These are phyloP conservation scores for Pichia sp. DNA, from an alignment of 1,139 yeast genomes.

Conservation along the genomic window DNA sequence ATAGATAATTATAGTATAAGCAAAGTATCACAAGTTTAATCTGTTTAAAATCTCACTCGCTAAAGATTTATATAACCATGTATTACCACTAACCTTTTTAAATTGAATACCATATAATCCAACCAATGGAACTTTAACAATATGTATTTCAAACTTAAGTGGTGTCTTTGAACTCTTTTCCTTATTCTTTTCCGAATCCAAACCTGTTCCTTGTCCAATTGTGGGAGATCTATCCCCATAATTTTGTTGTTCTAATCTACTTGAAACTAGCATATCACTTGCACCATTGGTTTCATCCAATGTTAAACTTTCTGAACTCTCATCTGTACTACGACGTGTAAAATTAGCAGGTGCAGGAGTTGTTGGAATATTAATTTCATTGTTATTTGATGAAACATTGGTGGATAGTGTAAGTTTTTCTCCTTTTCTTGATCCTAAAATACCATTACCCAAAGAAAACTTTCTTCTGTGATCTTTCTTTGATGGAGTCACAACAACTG, in stretches of 20 bases:
- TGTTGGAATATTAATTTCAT: constrained; percentile 36
- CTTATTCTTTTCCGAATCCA: constrained; percentile 8
- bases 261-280: constrained; percentile 61
- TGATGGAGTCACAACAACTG: constrained; percentile 10
- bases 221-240: constrained; percentile 17
- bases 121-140: constrained; percentile 87
- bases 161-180: constrained; percentile 38
- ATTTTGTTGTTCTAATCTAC: constrained; percentile 47
- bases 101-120: constrained; percentile 93
- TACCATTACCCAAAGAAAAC: constrained; percentile 55
- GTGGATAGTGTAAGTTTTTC: constrained; percentile 39
- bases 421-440: constrained; percentile 38
- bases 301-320: constrained; percentile 56
- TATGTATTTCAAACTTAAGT: constrained; percentile 82
- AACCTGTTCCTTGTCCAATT: constrained; percentile 9
- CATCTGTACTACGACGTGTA: constrained; percentile 28
- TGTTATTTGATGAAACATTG: constrained; percentile 26
- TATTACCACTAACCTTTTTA: constrained; percentile 87
- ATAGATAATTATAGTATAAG: not conserved
- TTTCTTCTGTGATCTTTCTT: constrained; percentile 49
- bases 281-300: constrained; percentile 36
- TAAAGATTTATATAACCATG: constrained; percentile 93
- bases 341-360: constrained; percentile 37
- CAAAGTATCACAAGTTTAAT: constrained; percentile 47
- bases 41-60: constrained; percentile 83